Evolutionary conservation across 148 eudicot genomes (phyloP).

Genomic region (Nepenthes mirabilis): DNA sequence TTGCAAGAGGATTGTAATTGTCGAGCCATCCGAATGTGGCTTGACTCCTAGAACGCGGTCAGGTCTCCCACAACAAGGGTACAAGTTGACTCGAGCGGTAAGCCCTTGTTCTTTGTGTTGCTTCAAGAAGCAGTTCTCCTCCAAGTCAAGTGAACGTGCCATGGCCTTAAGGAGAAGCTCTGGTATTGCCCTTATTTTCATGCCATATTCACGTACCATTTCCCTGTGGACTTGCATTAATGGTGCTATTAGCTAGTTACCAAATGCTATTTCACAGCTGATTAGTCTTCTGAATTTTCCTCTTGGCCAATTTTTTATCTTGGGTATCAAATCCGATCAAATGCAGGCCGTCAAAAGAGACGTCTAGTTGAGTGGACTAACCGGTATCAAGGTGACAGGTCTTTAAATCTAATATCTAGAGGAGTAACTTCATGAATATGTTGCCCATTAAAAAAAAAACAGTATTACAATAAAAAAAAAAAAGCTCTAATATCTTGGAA

Average conservation of each 20-base stretch:
- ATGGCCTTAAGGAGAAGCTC: conserved; percentile 19
- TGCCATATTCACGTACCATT: conserved; percentile 17
- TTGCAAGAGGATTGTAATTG: conserved; percentile 31
- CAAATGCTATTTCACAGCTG: too few relatives aligned
- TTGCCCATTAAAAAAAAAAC: too few relatives aligned
- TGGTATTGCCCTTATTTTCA: conserved; percentile 10
- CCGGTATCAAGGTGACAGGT: too few relatives aligned
- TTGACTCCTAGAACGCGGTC: conserved; percentile 26
- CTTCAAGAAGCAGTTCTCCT: conserved; percentile 11
- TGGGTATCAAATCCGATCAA: too few relatives aligned
- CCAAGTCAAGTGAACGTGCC: conserved; percentile 17
- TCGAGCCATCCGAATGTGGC: conserved; percentile 35
- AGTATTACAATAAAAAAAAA: too few relatives aligned
- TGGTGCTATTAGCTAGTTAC: background rate
- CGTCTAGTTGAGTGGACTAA: background rate
- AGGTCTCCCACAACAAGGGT: conserved; percentile 26
- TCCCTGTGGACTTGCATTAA: conserved; percentile 13
- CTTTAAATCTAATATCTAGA: too few relatives aligned
- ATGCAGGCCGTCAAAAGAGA: too few relatives aligned
- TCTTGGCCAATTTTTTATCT: too few relatives aligned
- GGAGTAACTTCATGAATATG: too few relatives aligned
- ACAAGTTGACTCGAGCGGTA: conserved; percentile 22
- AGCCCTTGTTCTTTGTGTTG: conserved; percentile 18
- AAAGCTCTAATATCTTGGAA: too few relatives aligned
- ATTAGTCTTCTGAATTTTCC: background rate